Conservation (phyloP, 345 rosid genomes). For the Eucalyptus polybractea region DNA sequence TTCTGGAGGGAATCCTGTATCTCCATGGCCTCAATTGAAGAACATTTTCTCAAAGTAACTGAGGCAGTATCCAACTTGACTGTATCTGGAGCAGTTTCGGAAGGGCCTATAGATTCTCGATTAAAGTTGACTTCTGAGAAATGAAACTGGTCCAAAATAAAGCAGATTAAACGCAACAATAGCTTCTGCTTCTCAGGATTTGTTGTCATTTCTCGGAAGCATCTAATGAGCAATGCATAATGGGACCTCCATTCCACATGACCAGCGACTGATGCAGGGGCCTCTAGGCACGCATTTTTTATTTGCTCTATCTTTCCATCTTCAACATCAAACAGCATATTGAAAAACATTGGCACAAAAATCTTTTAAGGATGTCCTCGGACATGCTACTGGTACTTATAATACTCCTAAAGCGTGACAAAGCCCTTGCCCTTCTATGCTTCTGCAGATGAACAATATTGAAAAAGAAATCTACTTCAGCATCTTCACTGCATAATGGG, state of each 20-base stretch:
- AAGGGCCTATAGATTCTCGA: slow-evolving; percentile 14
- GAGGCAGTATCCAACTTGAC: slow-evolving; percentile 3
- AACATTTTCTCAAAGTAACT: not conserved
- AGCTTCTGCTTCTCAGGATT: slow-evolving; percentile 55
- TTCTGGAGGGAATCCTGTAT: slow-evolving; percentile 50
- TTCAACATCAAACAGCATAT: slow-evolving; percentile 68
- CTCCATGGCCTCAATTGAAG: slow-evolving; percentile 12
- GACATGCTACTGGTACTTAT: slow-evolving; percentile 30
- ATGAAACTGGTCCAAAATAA: slow-evolving; percentile 66
- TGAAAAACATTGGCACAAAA: slow-evolving; percentile 71
- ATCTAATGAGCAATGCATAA: slow-evolving; percentile 49
- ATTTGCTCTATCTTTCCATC: slow-evolving; percentile 57
- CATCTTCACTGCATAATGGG: too few relatives aligned
- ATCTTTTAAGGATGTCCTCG: slow-evolving; percentile 59
- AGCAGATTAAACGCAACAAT: slow-evolving; percentile 53
- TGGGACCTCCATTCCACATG: slow-evolving; percentile 72
- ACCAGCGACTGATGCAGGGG: slow-evolving; percentile 64
- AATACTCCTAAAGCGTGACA: slow-evolving; percentile 43
- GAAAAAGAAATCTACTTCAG: too few relatives aligned
- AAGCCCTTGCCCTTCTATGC: slow-evolving; percentile 70
- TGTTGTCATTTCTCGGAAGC: slow-evolving; percentile 56
- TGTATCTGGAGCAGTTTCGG: not conserved
- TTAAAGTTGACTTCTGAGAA: slow-evolving; percentile 21
- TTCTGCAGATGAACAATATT: slow-evolving; percentile 17
- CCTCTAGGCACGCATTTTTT: slow-evolving; percentile 57